phyloP scores from a whole-genome alignment of 805 yeast species.

The Suhomyces pyralidae region DNA sequence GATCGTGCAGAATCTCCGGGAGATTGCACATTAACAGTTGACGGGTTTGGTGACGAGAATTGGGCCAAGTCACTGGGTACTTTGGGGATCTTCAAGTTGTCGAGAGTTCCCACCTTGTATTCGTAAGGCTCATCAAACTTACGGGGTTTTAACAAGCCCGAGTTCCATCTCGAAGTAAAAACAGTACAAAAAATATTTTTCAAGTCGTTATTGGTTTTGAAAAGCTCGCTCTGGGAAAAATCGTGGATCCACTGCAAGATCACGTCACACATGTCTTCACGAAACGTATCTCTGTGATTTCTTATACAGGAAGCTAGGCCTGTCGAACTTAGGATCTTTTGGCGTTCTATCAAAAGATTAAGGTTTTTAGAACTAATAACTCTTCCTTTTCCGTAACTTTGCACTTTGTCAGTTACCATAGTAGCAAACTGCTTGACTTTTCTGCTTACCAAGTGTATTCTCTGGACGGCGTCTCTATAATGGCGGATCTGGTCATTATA shows the following conservation, averaged over 20 bases:
- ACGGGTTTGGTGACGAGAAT: neutral
- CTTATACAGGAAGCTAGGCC: slow-evolving; percentile 67
- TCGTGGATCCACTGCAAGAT: slow-evolving; percentile 65
- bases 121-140: slow-evolving; percentile 5
- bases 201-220: slow-evolving; percentile 45
- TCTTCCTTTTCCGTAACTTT: slow-evolving; percentile 63
- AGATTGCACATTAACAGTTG: neutral
- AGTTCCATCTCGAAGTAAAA: slow-evolving; percentile 59
- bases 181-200: slow-evolving; percentile 55
- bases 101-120: slow-evolving; percentile 33
- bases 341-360: slow-evolving; percentile 48
- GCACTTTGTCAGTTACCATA: slow-evolving; percentile 67
- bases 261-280: slow-evolving; percentile 79
- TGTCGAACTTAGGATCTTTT: slow-evolving; percentile 55
- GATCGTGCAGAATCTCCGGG: neutral
- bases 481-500: slow-evolving; percentile 83
- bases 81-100: slow-evolving; percentile 37
- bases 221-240: slow-evolving; percentile 52
- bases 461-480: slow-evolving; percentile 65
- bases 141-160: slow-evolving; percentile 38
- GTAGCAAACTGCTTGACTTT: slow-evolving; percentile 63
- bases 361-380: slow-evolving; percentile 59
- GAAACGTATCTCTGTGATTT: slow-evolving; percentile 62
- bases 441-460: slow-evolving; percentile 61
- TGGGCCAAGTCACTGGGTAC: slow-evolving; percentile 17